These are phyloP conservation scores for Pestalotiopsis sp. DNA, from an alignment of 2,329 filamentous ascomycete species.

Conservation along the genomic window DNA sequence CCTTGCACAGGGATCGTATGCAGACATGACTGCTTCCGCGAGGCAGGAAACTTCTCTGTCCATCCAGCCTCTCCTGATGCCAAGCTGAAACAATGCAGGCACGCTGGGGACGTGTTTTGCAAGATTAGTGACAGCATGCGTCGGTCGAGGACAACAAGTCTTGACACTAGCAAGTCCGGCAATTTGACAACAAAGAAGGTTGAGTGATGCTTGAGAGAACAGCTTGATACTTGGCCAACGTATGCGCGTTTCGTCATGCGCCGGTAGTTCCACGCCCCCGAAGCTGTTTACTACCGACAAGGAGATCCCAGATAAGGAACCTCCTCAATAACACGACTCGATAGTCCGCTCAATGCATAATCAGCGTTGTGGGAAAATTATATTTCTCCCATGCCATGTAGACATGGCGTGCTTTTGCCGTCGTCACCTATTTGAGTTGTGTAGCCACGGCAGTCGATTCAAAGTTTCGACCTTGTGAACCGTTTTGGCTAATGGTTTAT, in stretches of 20 bases:
- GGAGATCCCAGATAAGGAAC: too few relatives aligned
- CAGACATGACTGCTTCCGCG: slow-evolving; percentile 5
- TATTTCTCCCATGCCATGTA: neutral
- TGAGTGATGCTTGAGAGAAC: neutral
- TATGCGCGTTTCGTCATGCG: neutral
- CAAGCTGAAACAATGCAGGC: slow-evolving; percentile 10
- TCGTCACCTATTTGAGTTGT: neutral
- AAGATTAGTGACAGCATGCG: neutral
- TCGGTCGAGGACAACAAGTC: too few relatives aligned
- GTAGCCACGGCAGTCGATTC: neutral
- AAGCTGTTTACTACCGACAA: neutral
- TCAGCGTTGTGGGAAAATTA: too few relatives aligned
- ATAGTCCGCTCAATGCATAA: too few relatives aligned
- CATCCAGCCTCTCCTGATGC: slow-evolving; percentile 5
- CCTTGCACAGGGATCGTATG: slow-evolving; percentile 4
- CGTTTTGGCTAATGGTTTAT: neutral
- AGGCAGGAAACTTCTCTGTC: neutral
- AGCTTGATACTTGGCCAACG: neutral
- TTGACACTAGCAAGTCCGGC: neutral
- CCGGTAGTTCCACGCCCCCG: neutral
- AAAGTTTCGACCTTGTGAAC: neutral
- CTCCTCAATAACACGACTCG: too few relatives aligned
- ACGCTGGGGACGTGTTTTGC: neutral
- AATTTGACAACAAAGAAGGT: neutral
- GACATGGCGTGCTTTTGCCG: neutral